Evolutionary conservation across 2,329 filamentous ascomycete species (phyloP).

Genomic region (Colletotrichum sp.): DNA sequence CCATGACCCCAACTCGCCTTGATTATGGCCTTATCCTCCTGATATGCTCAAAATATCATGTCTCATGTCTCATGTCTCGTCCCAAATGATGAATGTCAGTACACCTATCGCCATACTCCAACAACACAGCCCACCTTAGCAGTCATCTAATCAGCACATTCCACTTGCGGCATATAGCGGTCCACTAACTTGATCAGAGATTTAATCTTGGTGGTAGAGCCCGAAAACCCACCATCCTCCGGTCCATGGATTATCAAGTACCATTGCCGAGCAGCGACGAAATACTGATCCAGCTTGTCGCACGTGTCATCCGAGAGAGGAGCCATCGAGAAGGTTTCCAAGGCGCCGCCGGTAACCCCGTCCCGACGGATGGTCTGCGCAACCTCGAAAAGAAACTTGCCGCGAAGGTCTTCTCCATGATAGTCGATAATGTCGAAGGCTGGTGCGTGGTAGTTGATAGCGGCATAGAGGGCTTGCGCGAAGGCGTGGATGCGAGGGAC

Average conservation of each 20-base stretch:
- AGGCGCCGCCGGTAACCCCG: neutral
- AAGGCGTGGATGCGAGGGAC: neutral
- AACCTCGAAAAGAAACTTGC: neutral
- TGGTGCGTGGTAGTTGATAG: accelerated
- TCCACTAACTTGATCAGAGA: neutral
- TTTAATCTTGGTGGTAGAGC: accelerated
- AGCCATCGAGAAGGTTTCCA: neutral
- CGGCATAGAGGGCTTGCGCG: neutral
- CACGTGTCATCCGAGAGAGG: neutral
- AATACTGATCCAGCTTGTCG: neutral
- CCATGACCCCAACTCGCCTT: too few relatives aligned
- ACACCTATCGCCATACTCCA: neutral
- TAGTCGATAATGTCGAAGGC: neutral
- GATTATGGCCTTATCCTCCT: too few relatives aligned
- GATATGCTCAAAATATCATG: too few relatives aligned
- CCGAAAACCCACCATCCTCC: accelerated
- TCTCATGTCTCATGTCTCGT: too few relatives aligned
- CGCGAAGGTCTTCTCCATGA: accelerated
- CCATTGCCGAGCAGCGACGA: neutral
- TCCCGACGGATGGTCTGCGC: neutral
- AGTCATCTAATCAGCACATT: neutral
- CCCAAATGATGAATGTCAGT: too few relatives aligned
- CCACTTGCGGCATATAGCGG: neutral
- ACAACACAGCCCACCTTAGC: too few relatives aligned
- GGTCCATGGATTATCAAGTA: neutral